These are phyloP conservation scores for Gnaphalium uliginosum DNA, from an alignment of 129 eudicot species.

Conservation along the genomic window DNA sequence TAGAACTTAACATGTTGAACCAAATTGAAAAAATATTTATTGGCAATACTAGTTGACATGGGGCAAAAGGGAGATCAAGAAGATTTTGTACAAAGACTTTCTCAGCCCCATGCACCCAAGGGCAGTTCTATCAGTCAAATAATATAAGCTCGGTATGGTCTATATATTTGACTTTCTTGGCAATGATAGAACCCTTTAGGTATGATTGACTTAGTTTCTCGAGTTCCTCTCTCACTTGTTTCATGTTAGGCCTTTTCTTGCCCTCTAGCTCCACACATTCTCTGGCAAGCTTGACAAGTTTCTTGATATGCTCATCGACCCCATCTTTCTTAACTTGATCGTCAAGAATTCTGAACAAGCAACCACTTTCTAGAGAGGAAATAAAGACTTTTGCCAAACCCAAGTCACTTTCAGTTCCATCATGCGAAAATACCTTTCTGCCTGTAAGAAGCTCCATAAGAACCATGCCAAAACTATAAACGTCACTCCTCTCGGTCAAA, in stretches of 20 bases:
- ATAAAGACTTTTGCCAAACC: constrained; percentile 30
- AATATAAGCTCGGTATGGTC: constrained; percentile 5
- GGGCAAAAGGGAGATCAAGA: neutral
- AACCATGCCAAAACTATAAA: constrained; percentile 39
- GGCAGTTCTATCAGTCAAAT: constrained; percentile 5
- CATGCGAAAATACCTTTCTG: constrained; percentile 25
- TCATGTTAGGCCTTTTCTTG: constrained; percentile 32
- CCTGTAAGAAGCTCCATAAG: constrained; percentile 42
- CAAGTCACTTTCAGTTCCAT: constrained; percentile 25
- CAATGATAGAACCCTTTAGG: constrained; percentile 9
- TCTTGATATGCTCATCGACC: constrained; percentile 17
- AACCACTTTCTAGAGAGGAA: constrained; percentile 20
- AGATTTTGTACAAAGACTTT: neutral
- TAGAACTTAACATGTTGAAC: neutral
- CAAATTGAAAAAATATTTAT: neutral
- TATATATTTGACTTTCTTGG: constrained; percentile 16
- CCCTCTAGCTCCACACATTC: constrained; percentile 21
- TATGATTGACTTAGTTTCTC: constrained; percentile 12
- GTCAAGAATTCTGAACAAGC: constrained; percentile 30
- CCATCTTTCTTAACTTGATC: constrained; percentile 30
- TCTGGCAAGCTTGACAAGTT: constrained; percentile 20
- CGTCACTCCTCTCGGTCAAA: constrained; percentile 30
- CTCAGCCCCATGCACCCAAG: neutral
- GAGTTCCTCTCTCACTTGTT: constrained; percentile 24
- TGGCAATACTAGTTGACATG: neutral